phyloP scores from a whole-genome alignment of 495 filamentous ascomycete genomes.

The Collariella sp. region DNA sequence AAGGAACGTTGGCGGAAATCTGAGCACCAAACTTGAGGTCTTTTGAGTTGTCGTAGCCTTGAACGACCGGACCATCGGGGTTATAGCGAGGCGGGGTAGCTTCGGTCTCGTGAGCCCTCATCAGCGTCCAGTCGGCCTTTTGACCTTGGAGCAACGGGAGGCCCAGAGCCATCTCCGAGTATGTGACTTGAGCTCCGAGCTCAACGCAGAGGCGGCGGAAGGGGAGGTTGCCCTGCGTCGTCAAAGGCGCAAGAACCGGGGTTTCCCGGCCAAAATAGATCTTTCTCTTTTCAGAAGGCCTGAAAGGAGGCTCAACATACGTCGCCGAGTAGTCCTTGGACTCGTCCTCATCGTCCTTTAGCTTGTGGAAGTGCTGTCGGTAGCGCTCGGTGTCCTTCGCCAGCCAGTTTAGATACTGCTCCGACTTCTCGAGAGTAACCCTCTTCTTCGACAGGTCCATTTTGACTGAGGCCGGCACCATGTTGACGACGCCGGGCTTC shows the following conservation, averaged over 20 bases:
- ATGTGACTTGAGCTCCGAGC: slow-evolving; percentile 85
- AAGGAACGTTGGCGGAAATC: slow-evolving; percentile 82
- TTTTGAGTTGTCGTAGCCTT: slow-evolving; percentile 69
- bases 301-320: slow-evolving; percentile 75
- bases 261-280: slow-evolving; percentile 92
- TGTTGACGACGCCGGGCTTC: slow-evolving; percentile 58
- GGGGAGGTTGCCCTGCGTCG: slow-evolving; percentile 94
- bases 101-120: slow-evolving; percentile 83
- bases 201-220: slow-evolving; percentile 88
- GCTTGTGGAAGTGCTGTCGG: slow-evolving; percentile 42
- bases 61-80: slow-evolving; percentile 42
- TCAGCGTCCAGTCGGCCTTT: slow-evolving; percentile 86
- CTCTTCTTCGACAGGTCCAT: slow-evolving; percentile 59
- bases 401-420: slow-evolving; percentile 67
- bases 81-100: slow-evolving; percentile 52
- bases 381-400: slow-evolving; percentile 49
- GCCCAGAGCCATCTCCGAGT: slow-evolving; percentile 97
- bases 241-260: slow-evolving; percentile 73
- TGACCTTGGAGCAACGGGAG: slow-evolving; percentile 83
- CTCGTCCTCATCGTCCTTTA: slow-evolving; percentile 36
- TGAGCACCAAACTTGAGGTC: slow-evolving; percentile 87
- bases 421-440: slow-evolving; percentile 57
- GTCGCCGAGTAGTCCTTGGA: slow-evolving; percentile 63
- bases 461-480: slow-evolving; percentile 57
- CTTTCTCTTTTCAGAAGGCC: slow-evolving; percentile 83